Conservation (phyloP, 345 rosid genomes). For the Populus nigra region DNA sequence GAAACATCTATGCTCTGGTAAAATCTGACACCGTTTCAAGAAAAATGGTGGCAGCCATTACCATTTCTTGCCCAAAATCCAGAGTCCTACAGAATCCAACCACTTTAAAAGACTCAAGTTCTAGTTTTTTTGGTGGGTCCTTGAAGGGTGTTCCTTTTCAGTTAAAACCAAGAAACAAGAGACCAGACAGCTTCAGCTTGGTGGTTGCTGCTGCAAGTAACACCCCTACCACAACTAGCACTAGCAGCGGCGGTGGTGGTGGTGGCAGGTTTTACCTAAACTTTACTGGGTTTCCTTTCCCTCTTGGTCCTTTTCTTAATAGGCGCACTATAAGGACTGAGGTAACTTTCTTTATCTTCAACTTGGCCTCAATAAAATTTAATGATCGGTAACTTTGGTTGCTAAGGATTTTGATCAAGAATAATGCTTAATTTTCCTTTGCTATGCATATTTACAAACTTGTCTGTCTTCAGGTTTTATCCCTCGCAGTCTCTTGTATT, state of each 20-base stretch:
- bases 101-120: constrained; percentile 34
- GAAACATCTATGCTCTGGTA: background rate
- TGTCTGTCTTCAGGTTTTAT: background rate
- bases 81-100: constrained; percentile 40
- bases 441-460: background rate
- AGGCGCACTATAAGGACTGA: constrained; percentile 83
- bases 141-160: constrained; percentile 37
- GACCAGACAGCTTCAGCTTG: constrained; percentile 30
- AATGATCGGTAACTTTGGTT: background rate
- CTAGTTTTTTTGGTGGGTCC: constrained; percentile 46
- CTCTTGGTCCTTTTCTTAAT: constrained; percentile 95
- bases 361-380: background rate
- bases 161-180: constrained; percentile 37
- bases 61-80: constrained; percentile 56
- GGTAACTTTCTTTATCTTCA: constrained; percentile 39
- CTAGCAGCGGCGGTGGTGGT: constrained; percentile 14
- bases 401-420: background rate
- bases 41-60: constrained; percentile 49
- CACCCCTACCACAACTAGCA: constrained; percentile 21
- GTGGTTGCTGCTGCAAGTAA: constrained; percentile 54
- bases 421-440: background rate
- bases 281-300: constrained; percentile 92
- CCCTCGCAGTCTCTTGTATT: background rate
- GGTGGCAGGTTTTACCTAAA: constrained; percentile 71
- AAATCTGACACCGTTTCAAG: background rate